phyloP scores from a whole-genome alignment of 768 basidiomycete species.

The Boletellus sp. region DNA sequence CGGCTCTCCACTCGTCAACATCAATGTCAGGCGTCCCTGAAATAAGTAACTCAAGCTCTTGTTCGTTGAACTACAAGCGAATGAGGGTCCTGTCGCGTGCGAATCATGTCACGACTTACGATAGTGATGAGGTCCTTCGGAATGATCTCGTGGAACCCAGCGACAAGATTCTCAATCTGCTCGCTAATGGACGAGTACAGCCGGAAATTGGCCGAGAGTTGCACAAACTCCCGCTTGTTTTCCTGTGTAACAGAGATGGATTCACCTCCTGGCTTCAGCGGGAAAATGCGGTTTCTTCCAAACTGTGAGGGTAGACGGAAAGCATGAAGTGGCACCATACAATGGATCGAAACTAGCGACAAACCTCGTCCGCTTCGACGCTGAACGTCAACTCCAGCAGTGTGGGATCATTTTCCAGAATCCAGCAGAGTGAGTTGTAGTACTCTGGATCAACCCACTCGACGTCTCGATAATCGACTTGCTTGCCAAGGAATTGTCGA shows the following conservation, averaged over 20 bases:
- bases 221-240: slow-evolving; percentile 95
- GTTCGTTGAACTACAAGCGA: slow-evolving; percentile 75
- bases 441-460: slow-evolving; percentile 99
- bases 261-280: slow-evolving; percentile 84
- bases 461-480: slow-evolving; percentile 92
- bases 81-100: slow-evolving; percentile 1
- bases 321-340: neutral
- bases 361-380: slow-evolving; percentile 89
- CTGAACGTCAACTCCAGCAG: slow-evolving; percentile 88
- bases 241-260: slow-evolving; percentile 88
- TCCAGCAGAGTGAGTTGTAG: slow-evolving; percentile 97
- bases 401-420: slow-evolving; percentile 92
- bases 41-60: slow-evolving; percentile 90
- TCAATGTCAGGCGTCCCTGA: slow-evolving; percentile 99
- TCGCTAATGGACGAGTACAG: slow-evolving; percentile 92
- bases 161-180: slow-evolving; percentile 86
- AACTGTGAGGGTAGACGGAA: slow-evolving; percentile 49
- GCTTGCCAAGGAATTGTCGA: slow-evolving; percentile 90
- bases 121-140: slow-evolving; percentile 94
- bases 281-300: slow-evolving; percentile 83
- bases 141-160: slow-evolving; percentile 96
- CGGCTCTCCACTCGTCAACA: slow-evolving; percentile 94
- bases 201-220: slow-evolving; percentile 91
- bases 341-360: slow-evolving; percentile 3
- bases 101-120: slow-evolving; percentile 42